These are phyloP conservation scores for Meyerozyma smithsonii DNA, from an alignment of 1,139 yeast genomes.

Conservation along the genomic window DNA sequence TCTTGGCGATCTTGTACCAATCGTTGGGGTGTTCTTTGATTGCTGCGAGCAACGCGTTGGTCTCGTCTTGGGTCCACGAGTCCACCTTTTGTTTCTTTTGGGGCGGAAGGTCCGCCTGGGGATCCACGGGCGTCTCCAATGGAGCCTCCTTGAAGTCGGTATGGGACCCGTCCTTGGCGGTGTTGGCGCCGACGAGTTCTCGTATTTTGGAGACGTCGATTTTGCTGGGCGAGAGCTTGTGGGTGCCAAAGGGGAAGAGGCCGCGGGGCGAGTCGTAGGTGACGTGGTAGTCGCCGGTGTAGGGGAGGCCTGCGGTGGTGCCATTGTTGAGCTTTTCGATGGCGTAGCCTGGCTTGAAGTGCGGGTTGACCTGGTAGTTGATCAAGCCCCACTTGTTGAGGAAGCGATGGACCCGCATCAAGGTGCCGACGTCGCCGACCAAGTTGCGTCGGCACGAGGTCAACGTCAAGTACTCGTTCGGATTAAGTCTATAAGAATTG, in stretches of 20 bases:
- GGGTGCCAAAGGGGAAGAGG: slow-evolving; percentile 85
- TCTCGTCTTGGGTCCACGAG: slow-evolving; percentile 65
- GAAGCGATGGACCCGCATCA: slow-evolving; percentile 85
- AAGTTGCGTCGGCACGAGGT: slow-evolving; percentile 93
- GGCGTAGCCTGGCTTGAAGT: slow-evolving; percentile 56
- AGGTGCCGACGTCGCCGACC: slow-evolving; percentile 93
- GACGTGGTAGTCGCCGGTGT: slow-evolving; percentile 63
- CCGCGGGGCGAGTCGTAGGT: slow-evolving; percentile 92
- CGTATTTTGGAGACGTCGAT: slow-evolving; percentile 57
- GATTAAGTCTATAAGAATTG: slow-evolving; percentile 86
- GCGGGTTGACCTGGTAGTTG: slow-evolving; percentile 84
- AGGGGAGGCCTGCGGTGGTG: slow-evolving; percentile 48
- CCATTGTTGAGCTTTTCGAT: slow-evolving; percentile 56
- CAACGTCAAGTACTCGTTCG: slow-evolving; percentile 85
- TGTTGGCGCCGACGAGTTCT: slow-evolving; percentile 31
- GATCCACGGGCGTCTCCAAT: background rate
- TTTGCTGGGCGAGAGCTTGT: slow-evolving; percentile 49
- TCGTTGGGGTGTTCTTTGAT: slow-evolving; percentile 56
- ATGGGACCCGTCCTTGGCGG: background rate
- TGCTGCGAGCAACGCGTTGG: slow-evolving; percentile 56
- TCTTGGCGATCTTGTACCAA: slow-evolving; percentile 71
- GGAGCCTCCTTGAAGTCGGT: background rate
- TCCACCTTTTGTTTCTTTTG: slow-evolving; percentile 41
- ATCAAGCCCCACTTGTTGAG: slow-evolving; percentile 95
- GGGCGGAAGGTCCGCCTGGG: background rate